Percentiles rank a stretch among this genome's conserved stretches.
phyloP scores from a whole-genome alignment of 2,329 filamentous ascomycete genomes.

The Sporothrix mexicana region DNA sequence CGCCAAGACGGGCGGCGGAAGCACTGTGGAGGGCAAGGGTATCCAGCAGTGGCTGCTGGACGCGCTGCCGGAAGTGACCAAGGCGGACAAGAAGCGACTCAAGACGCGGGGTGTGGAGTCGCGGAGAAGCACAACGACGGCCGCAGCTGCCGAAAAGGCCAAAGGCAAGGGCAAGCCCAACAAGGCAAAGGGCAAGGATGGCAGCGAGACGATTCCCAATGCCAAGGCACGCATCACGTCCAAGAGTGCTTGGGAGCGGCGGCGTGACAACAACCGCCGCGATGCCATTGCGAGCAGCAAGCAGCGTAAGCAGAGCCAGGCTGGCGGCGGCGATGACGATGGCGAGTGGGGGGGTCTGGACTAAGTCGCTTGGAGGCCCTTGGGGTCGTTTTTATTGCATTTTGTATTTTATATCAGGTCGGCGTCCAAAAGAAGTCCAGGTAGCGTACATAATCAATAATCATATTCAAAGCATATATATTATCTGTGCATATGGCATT shows the following conservation, averaged over 20 bases:
- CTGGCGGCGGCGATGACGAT: conserved; percentile 30
- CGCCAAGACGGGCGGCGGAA: conserved; percentile 38
- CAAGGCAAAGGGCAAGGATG: background rate
- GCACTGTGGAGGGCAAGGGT: background rate
- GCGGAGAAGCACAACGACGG: conserved; percentile 52
- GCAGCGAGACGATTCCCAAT: conserved; percentile 38
- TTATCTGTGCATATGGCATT: background rate
- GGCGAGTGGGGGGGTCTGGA: conserved; percentile 45
- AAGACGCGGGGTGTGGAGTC: conserved; percentile 83
- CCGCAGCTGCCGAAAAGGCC: background rate
- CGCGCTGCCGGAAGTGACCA: conserved; percentile 80
- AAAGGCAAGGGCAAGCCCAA: conserved; percentile 19
- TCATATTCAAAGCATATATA: background rate
- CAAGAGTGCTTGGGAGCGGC: conserved; percentile 76
- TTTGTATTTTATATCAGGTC: background rate
- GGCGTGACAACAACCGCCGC: conserved; percentile 68
- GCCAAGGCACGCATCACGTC: conserved; percentile 75
- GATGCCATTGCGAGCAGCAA: conserved; percentile 69
- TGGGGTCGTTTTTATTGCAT: background rate
- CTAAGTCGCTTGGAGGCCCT: background rate
- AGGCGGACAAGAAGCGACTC: conserved; percentile 81
- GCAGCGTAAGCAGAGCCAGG: conserved; percentile 53
- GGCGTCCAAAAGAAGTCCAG: conserved; percentile 23
- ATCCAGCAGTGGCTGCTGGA: conserved; percentile 88
- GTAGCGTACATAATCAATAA: conserved; percentile 1